Evolutionary conservation across 2,329 filamentous ascomycete genomes (phyloP).

Genomic region (Monosporascus sp.): DNA sequence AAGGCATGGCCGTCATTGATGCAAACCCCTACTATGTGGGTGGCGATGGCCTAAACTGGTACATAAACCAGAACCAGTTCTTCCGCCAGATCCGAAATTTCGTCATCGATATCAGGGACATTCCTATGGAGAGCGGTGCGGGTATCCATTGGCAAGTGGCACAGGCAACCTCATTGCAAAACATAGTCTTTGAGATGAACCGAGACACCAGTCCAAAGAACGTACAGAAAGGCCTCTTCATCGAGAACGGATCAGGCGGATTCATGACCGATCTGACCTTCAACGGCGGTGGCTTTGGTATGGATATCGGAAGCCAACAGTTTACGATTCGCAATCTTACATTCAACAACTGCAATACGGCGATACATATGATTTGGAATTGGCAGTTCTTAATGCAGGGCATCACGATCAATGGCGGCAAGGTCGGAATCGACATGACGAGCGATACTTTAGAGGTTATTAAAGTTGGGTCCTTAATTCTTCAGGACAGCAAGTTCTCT

Average conservation of each 20-base stretch:
- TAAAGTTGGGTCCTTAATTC: conserved; percentile 77
- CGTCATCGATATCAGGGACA: conserved; percentile 66
- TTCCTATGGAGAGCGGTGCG: conserved; percentile 56
- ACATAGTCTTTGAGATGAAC: conserved; percentile 76
- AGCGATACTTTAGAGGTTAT: conserved; percentile 56
- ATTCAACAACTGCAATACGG: conserved; percentile 78
- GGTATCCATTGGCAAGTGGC: conserved; percentile 83
- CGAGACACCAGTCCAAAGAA: conserved; percentile 59
- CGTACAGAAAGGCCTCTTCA: conserved; percentile 72
- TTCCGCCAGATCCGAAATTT: conserved; percentile 81
- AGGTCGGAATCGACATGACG: conserved; percentile 75
- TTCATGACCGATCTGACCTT: conserved; percentile 81
- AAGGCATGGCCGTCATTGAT: conserved; percentile 85
- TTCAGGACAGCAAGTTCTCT: conserved; percentile 74
- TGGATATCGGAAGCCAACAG: conserved; percentile 81
- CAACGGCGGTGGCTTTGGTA: conserved; percentile 73
- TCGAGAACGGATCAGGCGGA: conserved; percentile 79
- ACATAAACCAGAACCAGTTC: conserved; percentile 79
- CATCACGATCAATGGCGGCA: conserved; percentile 66
- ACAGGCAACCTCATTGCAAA: conserved; percentile 76
- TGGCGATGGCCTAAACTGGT: conserved; percentile 61
- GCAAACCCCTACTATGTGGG: conserved; percentile 69
- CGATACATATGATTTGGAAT: conserved; percentile 87
- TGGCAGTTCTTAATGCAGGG: conserved; percentile 82
- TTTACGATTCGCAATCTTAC: conserved; percentile 79